Evolutionary conservation across 1,284 basidiomycete species (phyloP).

Genomic region (Bjerkandera adusta): DNA sequence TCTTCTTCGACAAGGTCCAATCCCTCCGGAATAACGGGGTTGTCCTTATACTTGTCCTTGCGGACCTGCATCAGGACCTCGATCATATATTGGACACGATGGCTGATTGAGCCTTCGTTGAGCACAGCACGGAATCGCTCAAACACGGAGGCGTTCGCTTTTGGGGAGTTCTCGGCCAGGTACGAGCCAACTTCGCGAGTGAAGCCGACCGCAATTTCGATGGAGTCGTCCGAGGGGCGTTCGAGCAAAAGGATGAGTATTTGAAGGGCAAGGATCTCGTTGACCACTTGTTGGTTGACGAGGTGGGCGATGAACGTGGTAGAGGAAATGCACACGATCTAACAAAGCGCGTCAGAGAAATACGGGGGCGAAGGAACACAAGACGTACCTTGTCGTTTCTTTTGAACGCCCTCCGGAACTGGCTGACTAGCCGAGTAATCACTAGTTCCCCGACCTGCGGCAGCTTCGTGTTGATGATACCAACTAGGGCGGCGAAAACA

Average conservation of each 20-base stretch:
- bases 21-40: slow-evolving; percentile 90
- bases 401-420: slow-evolving; percentile 94
- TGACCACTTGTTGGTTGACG: slow-evolving; percentile 93
- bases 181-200: slow-evolving; percentile 97
- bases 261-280: slow-evolving; percentile 93
- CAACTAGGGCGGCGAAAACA: slow-evolving; percentile 92
- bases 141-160: slow-evolving; percentile 90
- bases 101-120: slow-evolving; percentile 93
- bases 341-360: slow-evolving; percentile 3
- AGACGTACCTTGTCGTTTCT: slow-evolving; percentile 91
- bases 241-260: slow-evolving; percentile 94
- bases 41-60: slow-evolving; percentile 99
- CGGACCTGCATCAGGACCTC: slow-evolving; percentile 98
- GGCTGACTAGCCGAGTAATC: slow-evolving; percentile 86
- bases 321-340: slow-evolving; percentile 92
- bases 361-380: not conserved
- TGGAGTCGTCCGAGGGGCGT: slow-evolving; percentile 95
- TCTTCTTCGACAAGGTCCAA: slow-evolving; percentile 97
- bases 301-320: slow-evolving; percentile 97
- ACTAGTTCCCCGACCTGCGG: slow-evolving; percentile 95
- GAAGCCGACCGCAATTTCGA: slow-evolving; percentile 97
- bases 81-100: slow-evolving; percentile 99
- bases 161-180: slow-evolving; percentile 91
- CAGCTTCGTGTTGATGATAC: slow-evolving; percentile 96
- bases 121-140: slow-evolving; percentile 96